phyloP scores from a whole-genome alignment of 257 asterid species.

The Verbascum thapsus region DNA sequence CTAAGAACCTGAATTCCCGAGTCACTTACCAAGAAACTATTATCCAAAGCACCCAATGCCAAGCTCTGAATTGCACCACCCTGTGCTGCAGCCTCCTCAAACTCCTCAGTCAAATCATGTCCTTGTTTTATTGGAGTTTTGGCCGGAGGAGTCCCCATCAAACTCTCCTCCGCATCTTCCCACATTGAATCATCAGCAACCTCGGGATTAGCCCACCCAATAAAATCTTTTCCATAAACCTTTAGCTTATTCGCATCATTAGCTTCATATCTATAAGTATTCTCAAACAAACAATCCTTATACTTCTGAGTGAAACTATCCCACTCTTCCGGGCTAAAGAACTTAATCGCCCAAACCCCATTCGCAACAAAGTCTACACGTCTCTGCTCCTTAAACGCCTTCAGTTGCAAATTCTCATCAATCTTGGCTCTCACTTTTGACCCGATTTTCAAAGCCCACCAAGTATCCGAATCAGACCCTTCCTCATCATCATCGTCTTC shows the following conservation, averaged over 20 bases:
- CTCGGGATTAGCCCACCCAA: slow-evolving; percentile 93
- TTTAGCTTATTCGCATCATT: slow-evolving; percentile 76
- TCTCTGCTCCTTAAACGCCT: slow-evolving; percentile 69
- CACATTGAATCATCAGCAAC: slow-evolving; percentile 90
- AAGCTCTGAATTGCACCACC: slow-evolving; percentile 84
- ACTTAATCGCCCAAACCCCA: slow-evolving; percentile 88
- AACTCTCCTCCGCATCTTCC: slow-evolving; percentile 78
- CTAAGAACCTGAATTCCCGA: slow-evolving; percentile 86
- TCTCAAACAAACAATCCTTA: slow-evolving; percentile 78
- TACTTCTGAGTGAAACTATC: slow-evolving; percentile 52
- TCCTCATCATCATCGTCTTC: slow-evolving; percentile 43
- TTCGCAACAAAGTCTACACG: slow-evolving; percentile 79
- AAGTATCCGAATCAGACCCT: slow-evolving; percentile 39
- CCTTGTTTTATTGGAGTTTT: slow-evolving; percentile 48
- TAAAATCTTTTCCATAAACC: slow-evolving; percentile 91
- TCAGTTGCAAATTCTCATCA: slow-evolving; percentile 67
- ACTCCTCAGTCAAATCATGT: slow-evolving; percentile 78
- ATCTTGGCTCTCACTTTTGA: slow-evolving; percentile 60
- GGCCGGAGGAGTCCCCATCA: slow-evolving; percentile 54
- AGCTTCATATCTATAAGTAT: slow-evolving; percentile 78
- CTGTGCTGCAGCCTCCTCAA: slow-evolving; percentile 69
- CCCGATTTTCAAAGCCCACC: slow-evolving; percentile 82
- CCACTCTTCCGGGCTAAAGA: slow-evolving; percentile 59
- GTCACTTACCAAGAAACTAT: slow-evolving; percentile 86
- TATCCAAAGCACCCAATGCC: slow-evolving; percentile 91